These are phyloP conservation scores for Trichophyton verrucosum DNA, from an alignment of 2,329 filamentous ascomycete genomes.

Conservation along the genomic window DNA sequence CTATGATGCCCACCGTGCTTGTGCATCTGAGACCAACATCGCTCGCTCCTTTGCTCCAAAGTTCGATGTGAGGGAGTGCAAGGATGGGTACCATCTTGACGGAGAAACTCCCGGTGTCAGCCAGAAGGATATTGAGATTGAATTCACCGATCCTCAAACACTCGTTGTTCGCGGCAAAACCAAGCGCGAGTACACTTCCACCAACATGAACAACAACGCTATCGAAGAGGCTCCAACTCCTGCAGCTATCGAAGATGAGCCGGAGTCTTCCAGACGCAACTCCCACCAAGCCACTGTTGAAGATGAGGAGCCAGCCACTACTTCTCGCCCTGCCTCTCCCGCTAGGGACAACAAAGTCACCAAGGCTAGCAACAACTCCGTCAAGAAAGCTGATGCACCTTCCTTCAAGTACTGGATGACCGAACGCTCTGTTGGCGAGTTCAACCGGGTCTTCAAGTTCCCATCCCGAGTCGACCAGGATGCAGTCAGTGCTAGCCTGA, in stretches of 20 bases:
- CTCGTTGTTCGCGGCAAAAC: constrained; percentile 32
- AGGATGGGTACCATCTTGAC: constrained; percentile 32
- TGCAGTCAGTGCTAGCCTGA: constrained; percentile 45
- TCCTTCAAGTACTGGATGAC: constrained; percentile 42
- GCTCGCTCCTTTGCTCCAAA: constrained; percentile 26
- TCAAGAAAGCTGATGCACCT: constrained; percentile 16
- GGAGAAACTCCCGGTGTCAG: constrained; percentile 35
- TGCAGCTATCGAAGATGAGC: constrained; percentile 11
- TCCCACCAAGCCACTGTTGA: constrained; percentile 41
- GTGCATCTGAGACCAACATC: not conserved
- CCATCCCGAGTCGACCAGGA: constrained; percentile 46
- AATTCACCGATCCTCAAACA: constrained; percentile 35
- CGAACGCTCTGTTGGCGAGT: constrained; percentile 46
- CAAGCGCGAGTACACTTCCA: constrained; percentile 23
- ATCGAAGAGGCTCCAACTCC: constrained; percentile 10
- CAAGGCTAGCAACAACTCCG: constrained; percentile 15
- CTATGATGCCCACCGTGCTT: constrained; percentile 25
- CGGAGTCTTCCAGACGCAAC: constrained; percentile 15
- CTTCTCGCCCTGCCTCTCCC: constrained; percentile 9
- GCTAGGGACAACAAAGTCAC: constrained; percentile 16
- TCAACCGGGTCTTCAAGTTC: constrained; percentile 46
- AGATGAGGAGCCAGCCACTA: constrained; percentile 30
- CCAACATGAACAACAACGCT: constrained; percentile 12
- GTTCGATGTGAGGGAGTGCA: constrained; percentile 35
- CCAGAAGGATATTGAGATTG: constrained; percentile 34